Percentiles rank a stretch among this genome's conserved stretches.
phyloP scores from a whole-genome alignment of 495 filamentous ascomycete genomes.

The Pseudevernia furfuracea region DNA sequence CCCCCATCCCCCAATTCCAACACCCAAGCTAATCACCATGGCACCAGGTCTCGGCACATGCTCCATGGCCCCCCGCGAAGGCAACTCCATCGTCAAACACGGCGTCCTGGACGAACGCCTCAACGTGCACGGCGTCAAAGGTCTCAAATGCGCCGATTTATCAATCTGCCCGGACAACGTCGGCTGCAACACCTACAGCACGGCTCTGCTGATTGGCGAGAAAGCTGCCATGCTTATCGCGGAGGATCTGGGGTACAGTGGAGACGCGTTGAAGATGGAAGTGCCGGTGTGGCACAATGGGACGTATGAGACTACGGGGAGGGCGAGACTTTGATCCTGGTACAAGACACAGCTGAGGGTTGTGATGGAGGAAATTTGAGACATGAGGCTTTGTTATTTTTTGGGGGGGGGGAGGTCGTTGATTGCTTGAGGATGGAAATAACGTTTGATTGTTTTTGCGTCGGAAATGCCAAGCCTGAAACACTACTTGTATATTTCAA shows the following conservation, averaged over 20 bases:
- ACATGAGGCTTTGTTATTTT: background rate
- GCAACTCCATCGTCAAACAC: constrained; percentile 72
- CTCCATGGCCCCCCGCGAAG: constrained; percentile 72
- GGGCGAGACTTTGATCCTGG: constrained; percentile 34
- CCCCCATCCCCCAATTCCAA: background rate
- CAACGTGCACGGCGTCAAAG: constrained; percentile 73
- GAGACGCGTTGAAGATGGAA: constrained; percentile 67
- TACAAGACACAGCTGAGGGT: background rate
- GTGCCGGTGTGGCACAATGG: constrained; percentile 45
- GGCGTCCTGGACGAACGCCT: constrained; percentile 73
- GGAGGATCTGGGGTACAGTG: constrained; percentile 70
- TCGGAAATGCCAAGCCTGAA: too few species aligned
- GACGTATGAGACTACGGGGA: constrained; percentile 37
- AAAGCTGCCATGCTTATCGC: constrained; percentile 66
- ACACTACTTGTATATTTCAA: too few species aligned
- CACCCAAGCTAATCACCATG: background rate
- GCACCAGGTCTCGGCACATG: constrained; percentile 50
- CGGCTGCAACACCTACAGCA: constrained; percentile 68
- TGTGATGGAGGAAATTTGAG: background rate
- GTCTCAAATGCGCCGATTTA: constrained; percentile 74
- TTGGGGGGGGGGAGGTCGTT: too few species aligned
- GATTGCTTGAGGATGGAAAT: background rate
- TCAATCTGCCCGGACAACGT: constrained; percentile 79
- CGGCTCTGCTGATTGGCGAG: constrained; percentile 75
- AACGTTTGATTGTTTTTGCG: too few species aligned